These are phyloP conservation scores for Neopestalotiopsis clavispora DNA, from an alignment of 2,329 filamentous ascomycete genomes.

Conservation along the genomic window DNA sequence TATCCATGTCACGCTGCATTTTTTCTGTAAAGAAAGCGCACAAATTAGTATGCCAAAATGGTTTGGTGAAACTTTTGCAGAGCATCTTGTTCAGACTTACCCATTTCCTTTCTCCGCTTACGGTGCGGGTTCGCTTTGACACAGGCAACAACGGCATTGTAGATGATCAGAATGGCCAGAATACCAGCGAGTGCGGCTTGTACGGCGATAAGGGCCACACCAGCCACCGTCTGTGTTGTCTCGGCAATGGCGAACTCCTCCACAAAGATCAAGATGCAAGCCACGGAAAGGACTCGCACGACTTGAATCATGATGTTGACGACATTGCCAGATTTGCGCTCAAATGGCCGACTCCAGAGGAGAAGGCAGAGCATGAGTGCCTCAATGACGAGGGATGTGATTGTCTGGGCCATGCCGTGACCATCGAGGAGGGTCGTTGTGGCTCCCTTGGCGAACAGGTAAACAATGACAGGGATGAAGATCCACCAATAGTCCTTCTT, in stretches of 20 bases:
- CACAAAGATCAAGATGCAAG: conserved; percentile 90
- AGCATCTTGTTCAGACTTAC: conserved; percentile 56
- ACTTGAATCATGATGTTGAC: conserved; percentile 93
- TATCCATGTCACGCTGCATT: conserved; percentile 76
- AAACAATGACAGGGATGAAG: conserved; percentile 86
- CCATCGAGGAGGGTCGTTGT: conserved; percentile 86
- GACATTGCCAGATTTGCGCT: conserved; percentile 84
- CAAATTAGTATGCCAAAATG: conserved; percentile 57
- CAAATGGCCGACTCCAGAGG: conserved; percentile 84
- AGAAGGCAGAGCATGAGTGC: conserved; percentile 78
- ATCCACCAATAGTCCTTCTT: conserved; percentile 97
- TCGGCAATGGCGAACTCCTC: conserved; percentile 88
- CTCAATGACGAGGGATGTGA: conserved; percentile 82
- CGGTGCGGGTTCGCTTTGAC: conserved; percentile 90
- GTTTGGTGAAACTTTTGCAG: neutral
- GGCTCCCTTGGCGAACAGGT: conserved; percentile 88
- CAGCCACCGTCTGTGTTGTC: conserved; percentile 92
- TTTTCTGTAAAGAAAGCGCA: conserved; percentile 67
- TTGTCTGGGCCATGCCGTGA: conserved; percentile 80
- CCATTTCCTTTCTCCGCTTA: conserved; percentile 85
- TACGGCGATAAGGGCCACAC: conserved; percentile 90
- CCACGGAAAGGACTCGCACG: conserved; percentile 85
- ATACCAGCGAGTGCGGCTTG: conserved; percentile 84
- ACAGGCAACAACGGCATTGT: conserved; percentile 85
- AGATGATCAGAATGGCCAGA: conserved; percentile 83